A percentile compares a stretch with the other conserved stretches of the same genome.
These are phyloP conservation scores for Aleurites moluccanus DNA, from an alignment of 441 rosid species.

Conservation along the genomic window DNA sequence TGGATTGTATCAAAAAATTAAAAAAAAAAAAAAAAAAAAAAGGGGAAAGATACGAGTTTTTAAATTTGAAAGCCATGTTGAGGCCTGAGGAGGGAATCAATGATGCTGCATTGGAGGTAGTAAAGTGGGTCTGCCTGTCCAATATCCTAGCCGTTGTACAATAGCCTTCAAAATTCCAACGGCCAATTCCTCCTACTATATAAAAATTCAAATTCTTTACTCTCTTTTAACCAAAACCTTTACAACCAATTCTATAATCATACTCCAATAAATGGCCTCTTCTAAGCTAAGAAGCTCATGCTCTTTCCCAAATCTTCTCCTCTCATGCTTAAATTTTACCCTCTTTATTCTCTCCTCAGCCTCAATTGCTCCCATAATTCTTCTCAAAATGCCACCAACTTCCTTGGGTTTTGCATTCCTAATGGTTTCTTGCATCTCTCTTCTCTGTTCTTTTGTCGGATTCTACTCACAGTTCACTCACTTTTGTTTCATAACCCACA, in stretches of 20 bases:
- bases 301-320: slow-evolving; percentile 51
- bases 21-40: neutral
- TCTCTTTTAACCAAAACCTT: neutral
- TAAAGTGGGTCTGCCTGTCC: slow-evolving; percentile 15
- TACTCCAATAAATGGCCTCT: slow-evolving; percentile 27
- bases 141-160: slow-evolving; percentile 33
- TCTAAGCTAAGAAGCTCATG: slow-evolving; percentile 47
- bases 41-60: neutral
- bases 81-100: slow-evolving; percentile 25
- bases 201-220: neutral
- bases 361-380: slow-evolving; percentile 48
- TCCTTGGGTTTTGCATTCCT: slow-evolving; percentile 48
- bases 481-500: slow-evolving; percentile 47
- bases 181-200: slow-evolving; percentile 26
- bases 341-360: slow-evolving; percentile 47
- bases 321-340: slow-evolving; percentile 46
- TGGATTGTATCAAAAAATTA: neutral
- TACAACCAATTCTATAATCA: neutral
- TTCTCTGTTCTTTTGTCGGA: slow-evolving; percentile 48
- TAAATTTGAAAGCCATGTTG: neutral
- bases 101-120: slow-evolving; percentile 7
- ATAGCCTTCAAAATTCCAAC: slow-evolving; percentile 22
- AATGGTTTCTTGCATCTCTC: slow-evolving; percentile 41
- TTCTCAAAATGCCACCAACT: slow-evolving; percentile 54
- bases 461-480: slow-evolving; percentile 44